These are phyloP conservation scores for Ganoderma resinaceum DNA, from an alignment of 1,284 basidiomycete genomes.

Conservation along the genomic window DNA sequence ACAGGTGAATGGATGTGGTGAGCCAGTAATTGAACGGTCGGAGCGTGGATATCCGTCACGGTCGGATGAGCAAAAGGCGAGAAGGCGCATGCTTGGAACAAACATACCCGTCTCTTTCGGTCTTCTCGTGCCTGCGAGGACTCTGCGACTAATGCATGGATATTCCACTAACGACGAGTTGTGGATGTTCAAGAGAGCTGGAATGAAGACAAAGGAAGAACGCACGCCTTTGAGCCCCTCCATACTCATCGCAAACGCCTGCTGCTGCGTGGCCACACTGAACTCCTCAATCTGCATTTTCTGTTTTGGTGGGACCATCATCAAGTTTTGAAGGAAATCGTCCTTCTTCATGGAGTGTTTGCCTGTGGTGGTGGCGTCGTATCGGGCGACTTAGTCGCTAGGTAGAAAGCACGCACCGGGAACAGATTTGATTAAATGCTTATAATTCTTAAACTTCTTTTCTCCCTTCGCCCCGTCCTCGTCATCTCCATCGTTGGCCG, in stretches of 20 bases:
- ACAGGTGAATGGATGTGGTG: background rate
- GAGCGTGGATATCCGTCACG: slow-evolving; percentile 6
- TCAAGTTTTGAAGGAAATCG: slow-evolving; percentile 69
- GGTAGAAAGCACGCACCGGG: slow-evolving; percentile 59
- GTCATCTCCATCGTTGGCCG: slow-evolving; percentile 57
- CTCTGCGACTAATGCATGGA: slow-evolving; percentile 65
- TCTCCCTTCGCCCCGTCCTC: slow-evolving; percentile 59
- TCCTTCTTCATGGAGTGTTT: slow-evolving; percentile 87
- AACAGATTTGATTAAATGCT: slow-evolving; percentile 76
- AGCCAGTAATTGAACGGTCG: slow-evolving; percentile 23
- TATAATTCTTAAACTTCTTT: slow-evolving; percentile 84
- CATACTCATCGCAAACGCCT: slow-evolving; percentile 75
- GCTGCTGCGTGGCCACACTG: slow-evolving; percentile 68
- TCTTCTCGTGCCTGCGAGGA: slow-evolving; percentile 81
- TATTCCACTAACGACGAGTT: slow-evolving; percentile 70
- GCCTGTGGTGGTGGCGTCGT: slow-evolving; percentile 46
- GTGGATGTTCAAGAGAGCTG: slow-evolving; percentile 30
- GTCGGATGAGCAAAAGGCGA: background rate
- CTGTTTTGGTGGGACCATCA: slow-evolving; percentile 76
- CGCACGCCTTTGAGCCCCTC: slow-evolving; percentile 80
- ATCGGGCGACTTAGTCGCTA: slow-evolving; percentile 10
- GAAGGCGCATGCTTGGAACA: background rate
- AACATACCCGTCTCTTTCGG: slow-evolving; percentile 75
- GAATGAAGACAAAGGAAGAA: slow-evolving; percentile 34
- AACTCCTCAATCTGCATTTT: slow-evolving; percentile 69